phyloP scores from a whole-genome alignment of 2,329 filamentous ascomycete species.

The Colletotrichum euphorbiae region DNA sequence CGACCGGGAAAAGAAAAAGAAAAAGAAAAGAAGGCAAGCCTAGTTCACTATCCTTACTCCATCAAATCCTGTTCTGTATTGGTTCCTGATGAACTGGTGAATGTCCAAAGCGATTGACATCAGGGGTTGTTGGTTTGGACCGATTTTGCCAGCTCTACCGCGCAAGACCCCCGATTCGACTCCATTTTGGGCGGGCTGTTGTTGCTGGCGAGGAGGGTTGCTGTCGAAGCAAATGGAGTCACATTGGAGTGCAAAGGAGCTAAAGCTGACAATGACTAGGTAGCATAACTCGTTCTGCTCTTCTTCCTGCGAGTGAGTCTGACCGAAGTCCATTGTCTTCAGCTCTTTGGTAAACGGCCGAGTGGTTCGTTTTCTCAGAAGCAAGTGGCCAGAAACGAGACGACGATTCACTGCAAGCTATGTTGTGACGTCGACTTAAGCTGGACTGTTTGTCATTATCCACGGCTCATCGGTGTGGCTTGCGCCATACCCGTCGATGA shows the following conservation, averaged over 20 bases:
- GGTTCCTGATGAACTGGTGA: neutral
- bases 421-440: neutral
- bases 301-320: constrained; percentile 38
- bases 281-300: constrained; percentile 18
- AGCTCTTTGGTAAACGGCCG: neutral
- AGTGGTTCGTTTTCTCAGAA: neutral
- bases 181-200: neutral
- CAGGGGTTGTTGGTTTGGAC: constrained; percentile 26
- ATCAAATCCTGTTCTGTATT: no score
- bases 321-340: neutral
- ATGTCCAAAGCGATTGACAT: constrained; percentile 20
- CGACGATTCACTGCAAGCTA: constrained; percentile 2
- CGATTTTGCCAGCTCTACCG: constrained; percentile 27
- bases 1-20: no score
- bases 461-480: constrained; percentile 3
- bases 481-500: constrained; percentile 19
- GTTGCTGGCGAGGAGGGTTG: neutral
- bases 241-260: neutral
- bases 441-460: constrained; percentile 12
- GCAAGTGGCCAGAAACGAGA: neutral
- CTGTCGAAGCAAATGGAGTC: neutral
- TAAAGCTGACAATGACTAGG: constrained; percentile 22
- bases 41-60: no score
- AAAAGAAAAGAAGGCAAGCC: no score
- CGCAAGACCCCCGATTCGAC: constrained; percentile 23